A percentile compares a stretch with the other conserved stretches of the same genome.
These are phyloP conservation scores for Penicillium brevicompactum DNA, from an alignment of 2,329 filamentous ascomycete genomes.

Conservation along the genomic window DNA sequence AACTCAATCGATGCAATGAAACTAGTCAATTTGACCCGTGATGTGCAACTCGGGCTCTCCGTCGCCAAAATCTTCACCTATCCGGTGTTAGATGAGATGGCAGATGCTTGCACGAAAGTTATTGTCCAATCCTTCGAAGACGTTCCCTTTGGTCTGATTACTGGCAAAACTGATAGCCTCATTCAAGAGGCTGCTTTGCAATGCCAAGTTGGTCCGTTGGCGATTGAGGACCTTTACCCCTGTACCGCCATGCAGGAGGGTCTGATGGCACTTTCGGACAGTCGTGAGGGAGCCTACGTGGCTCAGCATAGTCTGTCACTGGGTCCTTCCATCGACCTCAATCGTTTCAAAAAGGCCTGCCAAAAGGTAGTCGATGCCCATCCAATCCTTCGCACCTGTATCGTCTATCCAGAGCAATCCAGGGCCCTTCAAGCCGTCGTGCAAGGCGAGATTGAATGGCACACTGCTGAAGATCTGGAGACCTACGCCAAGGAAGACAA, in stretches of 20 bases:
- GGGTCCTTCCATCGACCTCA: conserved; percentile 29
- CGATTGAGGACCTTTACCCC: conserved; percentile 34
- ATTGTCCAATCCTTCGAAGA: conserved; percentile 3
- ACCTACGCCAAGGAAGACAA: conserved; percentile 45
- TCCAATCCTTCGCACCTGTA: conserved; percentile 45
- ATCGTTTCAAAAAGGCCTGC: conserved; percentile 42
- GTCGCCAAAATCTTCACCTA: conserved; percentile 8
- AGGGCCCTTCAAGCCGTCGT: conserved; percentile 31
- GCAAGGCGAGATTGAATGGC: conserved; percentile 23
- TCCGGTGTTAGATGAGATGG: conserved; percentile 11
- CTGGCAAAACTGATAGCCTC: not conserved
- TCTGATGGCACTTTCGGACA: conserved; percentile 28
- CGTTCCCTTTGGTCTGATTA: conserved; percentile 9
- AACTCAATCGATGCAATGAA: conserved; percentile 16
- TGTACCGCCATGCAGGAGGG: conserved; percentile 31
- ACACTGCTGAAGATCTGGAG: conserved; percentile 18
- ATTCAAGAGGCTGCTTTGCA: conserved; percentile 10
- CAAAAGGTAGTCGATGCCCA: conserved; percentile 35
- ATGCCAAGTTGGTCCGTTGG: conserved; percentile 18
- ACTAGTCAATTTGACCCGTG: conserved; percentile 6
- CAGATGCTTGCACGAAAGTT: not conserved
- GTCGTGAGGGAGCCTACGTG: conserved; percentile 41
- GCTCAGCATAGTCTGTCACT: conserved; percentile 39
- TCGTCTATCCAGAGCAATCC: conserved; percentile 20
- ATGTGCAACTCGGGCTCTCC: conserved; percentile 1